Percentiles rank a stretch among this genome's conserved stretches.
These are phyloP conservation scores for Sedum album DNA, from an alignment of 164 flowering plant genomes.

Conservation along the genomic window DNA sequence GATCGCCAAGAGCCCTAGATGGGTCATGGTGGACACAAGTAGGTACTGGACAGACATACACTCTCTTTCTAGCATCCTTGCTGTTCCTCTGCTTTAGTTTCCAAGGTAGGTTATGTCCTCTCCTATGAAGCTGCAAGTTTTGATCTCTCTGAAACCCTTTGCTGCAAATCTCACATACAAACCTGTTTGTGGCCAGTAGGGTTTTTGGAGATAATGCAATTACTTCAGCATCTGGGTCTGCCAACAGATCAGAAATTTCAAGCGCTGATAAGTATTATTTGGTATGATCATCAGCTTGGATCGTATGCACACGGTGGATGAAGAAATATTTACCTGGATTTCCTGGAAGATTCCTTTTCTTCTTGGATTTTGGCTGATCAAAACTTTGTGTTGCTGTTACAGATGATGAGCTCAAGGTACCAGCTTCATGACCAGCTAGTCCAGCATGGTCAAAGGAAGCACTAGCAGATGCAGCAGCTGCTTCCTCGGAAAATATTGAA, in stretches of 20 bases:
- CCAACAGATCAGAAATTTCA: constrained; percentile 8
- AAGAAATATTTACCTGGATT: constrained; percentile 56
- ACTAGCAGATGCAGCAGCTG: constrained; percentile 44
- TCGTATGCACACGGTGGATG: no score
- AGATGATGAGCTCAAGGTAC: constrained; percentile 23
- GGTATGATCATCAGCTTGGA: no score
- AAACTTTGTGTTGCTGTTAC: constrained; percentile 19
- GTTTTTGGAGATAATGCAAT: constrained; percentile 79
- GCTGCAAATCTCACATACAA: constrained; percentile 90
- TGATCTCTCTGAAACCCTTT: constrained; percentile 96
- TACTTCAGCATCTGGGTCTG: constrained; percentile 95
- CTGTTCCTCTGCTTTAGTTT: constrained; percentile 69
- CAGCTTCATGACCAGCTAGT: constrained; percentile 29
- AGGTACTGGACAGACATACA: constrained; percentile 76
- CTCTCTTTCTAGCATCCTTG: constrained; percentile 55
- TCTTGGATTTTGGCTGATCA: constrained; percentile 34
- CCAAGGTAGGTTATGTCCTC: constrained; percentile 98
- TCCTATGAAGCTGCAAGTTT: constrained; percentile 84
- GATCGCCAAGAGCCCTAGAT: constrained; percentile 87
- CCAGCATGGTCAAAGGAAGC: constrained; percentile 19
- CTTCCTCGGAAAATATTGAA: constrained; percentile 68
- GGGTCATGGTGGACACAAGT: constrained; percentile 77
- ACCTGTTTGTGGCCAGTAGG: constrained; percentile 73
- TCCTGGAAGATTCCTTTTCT: constrained; percentile 80
- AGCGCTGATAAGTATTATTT: not conserved